Evolutionary conservation across 2,329 filamentous ascomycete species (phyloP).

Genomic region (Samsoniella hepiali): DNA sequence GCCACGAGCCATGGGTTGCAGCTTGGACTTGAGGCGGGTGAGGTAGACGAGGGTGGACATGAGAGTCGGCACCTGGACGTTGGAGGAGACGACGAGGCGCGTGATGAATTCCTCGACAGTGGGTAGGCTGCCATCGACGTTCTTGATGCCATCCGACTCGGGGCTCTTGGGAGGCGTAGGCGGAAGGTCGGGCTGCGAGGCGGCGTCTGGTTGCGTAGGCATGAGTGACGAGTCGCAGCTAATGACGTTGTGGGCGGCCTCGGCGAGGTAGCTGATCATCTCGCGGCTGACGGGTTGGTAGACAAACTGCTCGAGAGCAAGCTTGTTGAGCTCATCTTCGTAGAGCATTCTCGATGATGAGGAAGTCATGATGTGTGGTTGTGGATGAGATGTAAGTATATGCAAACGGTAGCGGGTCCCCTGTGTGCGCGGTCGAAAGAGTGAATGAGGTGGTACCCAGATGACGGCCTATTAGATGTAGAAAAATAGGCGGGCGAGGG

Average conservation of each 20-base stretch:
- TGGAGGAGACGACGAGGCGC: conserved; percentile 84
- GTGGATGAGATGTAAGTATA: conserved; percentile 10
- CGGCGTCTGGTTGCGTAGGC: conserved; percentile 39
- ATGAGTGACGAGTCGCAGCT: conserved; percentile 66
- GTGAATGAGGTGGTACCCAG: conserved; percentile 10
- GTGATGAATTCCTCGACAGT: conserved; percentile 88
- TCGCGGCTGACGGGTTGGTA: conserved; percentile 69
- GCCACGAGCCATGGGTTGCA: conserved; percentile 92
- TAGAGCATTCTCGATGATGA: conserved; percentile 38
- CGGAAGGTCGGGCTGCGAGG: conserved; percentile 33
- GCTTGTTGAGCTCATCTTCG: conserved; percentile 62
- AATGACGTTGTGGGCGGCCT: conserved; percentile 74
- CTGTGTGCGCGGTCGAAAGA: conserved; percentile 8
- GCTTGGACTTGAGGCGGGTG: conserved; percentile 72
- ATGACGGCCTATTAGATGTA: conserved; percentile 5
- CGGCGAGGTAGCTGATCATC: conserved; percentile 76
- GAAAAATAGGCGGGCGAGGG: neutral
- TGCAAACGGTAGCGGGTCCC: neutral
- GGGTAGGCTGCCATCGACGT: conserved; percentile 60
- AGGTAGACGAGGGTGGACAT: conserved; percentile 98
- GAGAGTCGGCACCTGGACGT: conserved; percentile 93
- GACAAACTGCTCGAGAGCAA: conserved; percentile 76
- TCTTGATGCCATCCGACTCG: conserved; percentile 36
- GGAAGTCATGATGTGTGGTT: conserved; percentile 43
- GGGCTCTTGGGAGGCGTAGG: conserved; percentile 52